phyloP scores from a whole-genome alignment of 805 yeast genomes.

The Nakazawaea pomicola region DNA sequence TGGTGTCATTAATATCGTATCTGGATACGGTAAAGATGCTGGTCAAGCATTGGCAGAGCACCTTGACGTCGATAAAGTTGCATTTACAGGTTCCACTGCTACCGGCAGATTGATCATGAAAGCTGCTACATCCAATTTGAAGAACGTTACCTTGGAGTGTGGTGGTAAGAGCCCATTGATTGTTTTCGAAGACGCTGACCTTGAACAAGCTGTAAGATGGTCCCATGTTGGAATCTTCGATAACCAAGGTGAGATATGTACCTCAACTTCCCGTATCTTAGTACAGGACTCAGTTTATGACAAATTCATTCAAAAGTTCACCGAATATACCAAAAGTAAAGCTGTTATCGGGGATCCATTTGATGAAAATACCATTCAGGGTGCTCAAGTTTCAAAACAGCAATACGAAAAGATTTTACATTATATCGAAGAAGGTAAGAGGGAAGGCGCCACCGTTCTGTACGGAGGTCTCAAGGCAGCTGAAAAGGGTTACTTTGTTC shows the following conservation, averaged over 20 bases:
- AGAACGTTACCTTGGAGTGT: constrained; percentile 44
- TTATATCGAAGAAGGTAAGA: constrained; percentile 43
- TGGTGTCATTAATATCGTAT: constrained; percentile 43
- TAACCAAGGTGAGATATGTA: constrained; percentile 62
- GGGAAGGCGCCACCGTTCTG: constrained; percentile 47
- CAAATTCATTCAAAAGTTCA: constrained; percentile 38
- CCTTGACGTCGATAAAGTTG: constrained; percentile 42
- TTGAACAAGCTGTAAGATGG: constrained; percentile 41
- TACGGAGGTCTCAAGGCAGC: constrained; percentile 35
- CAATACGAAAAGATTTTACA: constrained; percentile 43
- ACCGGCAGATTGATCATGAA: constrained; percentile 40
- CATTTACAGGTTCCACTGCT: constrained; percentile 52
- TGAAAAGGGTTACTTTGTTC: constrained; percentile 31
- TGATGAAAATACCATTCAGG: constrained; percentile 36
- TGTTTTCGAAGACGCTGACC: constrained; percentile 42
- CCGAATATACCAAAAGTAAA: constrained; percentile 27
- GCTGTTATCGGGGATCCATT: constrained; percentile 42
- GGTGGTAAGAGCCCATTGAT: constrained; percentile 49
- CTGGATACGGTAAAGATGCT: constrained; percentile 39
- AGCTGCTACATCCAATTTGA: constrained; percentile 39
- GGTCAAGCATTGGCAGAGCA: constrained; percentile 44
- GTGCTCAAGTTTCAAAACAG: constrained; percentile 50
- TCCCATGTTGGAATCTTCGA: constrained; percentile 48
- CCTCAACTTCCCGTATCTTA: constrained; percentile 57
- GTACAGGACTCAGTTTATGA: constrained; percentile 53